Conservation (phyloP, 2,329 filamentous ascomycete species). For the Sporothrix globosa region DNA sequence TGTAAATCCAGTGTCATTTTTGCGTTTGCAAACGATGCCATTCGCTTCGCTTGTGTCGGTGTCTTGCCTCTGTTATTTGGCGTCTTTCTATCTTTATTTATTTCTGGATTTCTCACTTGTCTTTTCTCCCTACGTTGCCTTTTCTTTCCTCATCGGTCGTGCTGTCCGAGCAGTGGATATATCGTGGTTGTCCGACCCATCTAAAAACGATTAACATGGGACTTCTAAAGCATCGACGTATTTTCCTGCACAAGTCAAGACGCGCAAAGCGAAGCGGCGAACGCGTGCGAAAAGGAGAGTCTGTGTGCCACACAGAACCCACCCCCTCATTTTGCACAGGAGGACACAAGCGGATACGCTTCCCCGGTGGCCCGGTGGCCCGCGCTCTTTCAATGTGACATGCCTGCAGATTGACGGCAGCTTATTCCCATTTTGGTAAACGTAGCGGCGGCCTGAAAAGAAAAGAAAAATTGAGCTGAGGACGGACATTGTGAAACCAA, state of each 20-base stretch:
- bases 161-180: background rate
- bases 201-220: too few species aligned
- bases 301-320: background rate
- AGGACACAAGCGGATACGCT: background rate
- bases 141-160: background rate
- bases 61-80: too few species aligned
- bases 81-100: too few species aligned
- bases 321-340: background rate
- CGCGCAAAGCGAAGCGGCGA: background rate
- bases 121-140: background rate
- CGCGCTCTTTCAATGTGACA: background rate
- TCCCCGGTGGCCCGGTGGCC: slow-evolving; percentile 17
- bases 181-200: too few species aligned
- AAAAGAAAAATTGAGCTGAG: too few species aligned
- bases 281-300: background rate
- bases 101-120: background rate
- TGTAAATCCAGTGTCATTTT: background rate
- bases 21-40: background rate
- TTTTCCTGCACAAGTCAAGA: too few species aligned
- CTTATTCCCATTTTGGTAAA: background rate
- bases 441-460: background rate
- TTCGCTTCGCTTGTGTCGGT: too few species aligned
- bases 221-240: too few species aligned
- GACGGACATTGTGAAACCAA: too few species aligned
- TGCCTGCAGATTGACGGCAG: background rate